Evolutionary conservation across 306 rosid species (phyloP), one percentile per base, ranked within the genome.

Genomic region (Quercus suber): DNA sequence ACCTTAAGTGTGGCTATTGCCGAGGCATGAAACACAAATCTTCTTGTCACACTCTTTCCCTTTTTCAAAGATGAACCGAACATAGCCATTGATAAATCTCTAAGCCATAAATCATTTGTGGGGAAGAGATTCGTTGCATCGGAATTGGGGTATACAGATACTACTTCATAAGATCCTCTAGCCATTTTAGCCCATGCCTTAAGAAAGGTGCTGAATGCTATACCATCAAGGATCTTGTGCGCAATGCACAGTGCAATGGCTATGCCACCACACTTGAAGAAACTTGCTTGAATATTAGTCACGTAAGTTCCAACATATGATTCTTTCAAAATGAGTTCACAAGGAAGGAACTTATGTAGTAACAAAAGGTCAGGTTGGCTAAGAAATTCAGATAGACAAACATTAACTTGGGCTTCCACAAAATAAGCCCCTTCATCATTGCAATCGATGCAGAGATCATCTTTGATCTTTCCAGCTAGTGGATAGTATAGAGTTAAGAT

Each of bases 211-310:
- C 82, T 71, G 69, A 88, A 72, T 23, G 84, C 81, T 7, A 76
- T 75, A 3, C 86, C 91, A 37, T 88, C 91, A 2, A 75, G 73
- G 21, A 88, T 82, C 60, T 79, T 83, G 77, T 88, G 89, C 0
- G 83, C 70, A 55, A 86, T 71, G 45, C 87, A 77, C 1, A 86
- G 10, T 8, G 86, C 89, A 19, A 88, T 15, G 9, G 88, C 78
- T 2, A 81, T 71, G 25, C 88, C 91, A 0, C 91, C 89, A 5
- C 89, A 88, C 4, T 56, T 21, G 4, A 88, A 88, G 10, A 78
- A 43, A 43, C 73, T 86, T 3, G 59, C 78, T 63, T 86, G 87
- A 41, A 88, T 31, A 15, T 82, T 79, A 4, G 84, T 53, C 33
- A 85, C 82, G 18, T 31, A 37, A 3, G 52, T 45, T 51, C 65